Base-by-base conservation (phyloP, 495 filamentous ascomycete genomes). In the Penicillium subrubescens region DNA sequence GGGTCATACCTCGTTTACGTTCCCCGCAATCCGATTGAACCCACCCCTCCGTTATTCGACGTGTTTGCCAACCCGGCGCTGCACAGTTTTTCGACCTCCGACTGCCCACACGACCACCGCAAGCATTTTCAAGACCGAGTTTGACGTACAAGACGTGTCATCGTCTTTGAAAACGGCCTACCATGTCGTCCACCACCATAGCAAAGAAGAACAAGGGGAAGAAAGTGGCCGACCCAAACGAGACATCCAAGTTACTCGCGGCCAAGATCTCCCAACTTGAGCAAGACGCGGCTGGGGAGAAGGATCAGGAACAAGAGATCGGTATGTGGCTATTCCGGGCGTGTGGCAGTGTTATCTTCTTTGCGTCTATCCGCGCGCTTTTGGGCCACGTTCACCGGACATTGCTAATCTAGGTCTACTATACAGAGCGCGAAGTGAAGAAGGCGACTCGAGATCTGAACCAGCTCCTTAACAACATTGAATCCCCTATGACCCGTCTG, bases 251-350 rank as follows among this genome's bases (percentile, higher is more conserved):
- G 79, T 84, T 96, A 60, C 84, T 99, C 54, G 90, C 92, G 31
- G 92, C 93, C 33, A 93, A 94, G 76, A 97, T 99, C 67, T 94
- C 93, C 27, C 96, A 98, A 81, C 79, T 99, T 66, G 95, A 99
- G 76, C 88, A 90, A 41, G 93, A 97, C 83, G 89, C 89, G 57
- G 93, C 93, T 25, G 92, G 92, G 58, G 94, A 97, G 67, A 96
- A 95, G 79, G 94, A 97, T 65, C 92, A 97, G 76, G 93, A 97
- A 74, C 88, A 87, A 61, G 95, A 97, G 81, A 97, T 99, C 75
- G 95, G 94, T 97, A 83, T 73, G 94, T 93, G 61, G 59, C 7
- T 15, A 35, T 57, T 8, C 57, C 53, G 34, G 57, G 12, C 37
- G 10, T 41, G 5, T 12, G 29, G 31, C 46, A 25, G 14, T 44